Conservation (phyloP, 306 rosid species). For the Lathyrus aphaca region DNA sequence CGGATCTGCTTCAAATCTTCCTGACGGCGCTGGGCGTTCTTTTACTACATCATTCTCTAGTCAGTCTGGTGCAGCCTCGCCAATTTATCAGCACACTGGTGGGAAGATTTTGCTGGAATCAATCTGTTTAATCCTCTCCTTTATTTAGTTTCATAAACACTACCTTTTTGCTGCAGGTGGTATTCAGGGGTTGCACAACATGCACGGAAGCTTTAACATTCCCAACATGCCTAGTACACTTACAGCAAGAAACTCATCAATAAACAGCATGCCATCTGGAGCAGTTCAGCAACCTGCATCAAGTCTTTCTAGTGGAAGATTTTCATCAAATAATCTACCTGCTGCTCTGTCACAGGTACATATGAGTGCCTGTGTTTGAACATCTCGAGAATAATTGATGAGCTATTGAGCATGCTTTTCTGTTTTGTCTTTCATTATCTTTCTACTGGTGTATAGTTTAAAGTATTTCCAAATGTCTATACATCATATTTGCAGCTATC, state of each 20-base stretch:
- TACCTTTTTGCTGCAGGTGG: conserved; percentile 61
- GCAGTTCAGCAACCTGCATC: conserved; percentile 94
- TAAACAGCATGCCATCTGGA: conserved; percentile 82
- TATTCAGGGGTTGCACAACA: conserved; percentile 82
- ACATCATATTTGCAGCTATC: conserved; percentile 68
- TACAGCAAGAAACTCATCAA: conserved; percentile 78
- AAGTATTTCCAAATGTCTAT: conserved; percentile 2
- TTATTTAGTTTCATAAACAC: conserved; percentile 43
- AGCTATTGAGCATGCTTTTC: not conserved
- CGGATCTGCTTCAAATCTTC: conserved; percentile 90
- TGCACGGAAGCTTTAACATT: conserved; percentile 90
- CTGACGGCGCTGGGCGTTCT: conserved; percentile 84
- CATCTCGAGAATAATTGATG: not conserved
- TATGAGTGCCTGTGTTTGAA: not conserved
- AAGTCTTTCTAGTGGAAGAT: conserved; percentile 88
- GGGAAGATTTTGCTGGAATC: conserved; percentile 52
- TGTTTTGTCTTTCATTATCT: conserved; percentile 33
- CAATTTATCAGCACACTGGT: conserved; percentile 90
- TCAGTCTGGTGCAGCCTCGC: conserved; percentile 98
- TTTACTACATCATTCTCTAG: conserved; percentile 88
- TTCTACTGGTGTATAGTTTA: conserved; percentile 6
- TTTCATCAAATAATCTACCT: conserved; percentile 81
- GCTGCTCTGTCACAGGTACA: conserved; percentile 88
- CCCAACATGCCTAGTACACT: conserved; percentile 82
- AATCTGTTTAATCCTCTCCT: conserved; percentile 27